phyloP scores from a whole-genome alignment of 140 eudicot genomes.

The Cichorium intybus region DNA sequence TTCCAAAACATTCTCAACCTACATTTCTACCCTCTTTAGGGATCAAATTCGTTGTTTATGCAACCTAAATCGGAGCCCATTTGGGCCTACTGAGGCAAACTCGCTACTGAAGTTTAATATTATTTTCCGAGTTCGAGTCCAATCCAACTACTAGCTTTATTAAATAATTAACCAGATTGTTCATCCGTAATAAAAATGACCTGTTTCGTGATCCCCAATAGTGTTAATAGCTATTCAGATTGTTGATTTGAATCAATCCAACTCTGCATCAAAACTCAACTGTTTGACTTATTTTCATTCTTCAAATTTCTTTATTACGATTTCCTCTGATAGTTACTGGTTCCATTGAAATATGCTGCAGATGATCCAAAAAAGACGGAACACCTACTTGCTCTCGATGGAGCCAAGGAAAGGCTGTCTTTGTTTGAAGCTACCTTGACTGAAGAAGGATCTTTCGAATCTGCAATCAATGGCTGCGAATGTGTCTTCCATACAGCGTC shows the following conservation, averaged over 20 bases:
- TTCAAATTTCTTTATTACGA: not conserved
- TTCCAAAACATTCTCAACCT: not conserved
- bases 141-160: not conserved
- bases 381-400: conserved; percentile 41
- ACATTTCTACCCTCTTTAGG: not conserved
- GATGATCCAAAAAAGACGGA: conserved; percentile 43
- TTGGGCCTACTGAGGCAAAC: too few species aligned
- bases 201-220: too few species aligned
- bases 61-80: too few species aligned
- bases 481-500: conserved; percentile 24
- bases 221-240: not conserved
- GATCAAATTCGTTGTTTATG: not conserved
- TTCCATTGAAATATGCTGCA: conserved; percentile 8
- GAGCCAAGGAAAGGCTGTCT: conserved; percentile 42
- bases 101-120: too few species aligned
- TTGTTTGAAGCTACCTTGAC: conserved; percentile 42
- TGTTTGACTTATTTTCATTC: not conserved
- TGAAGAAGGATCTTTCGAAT: conserved; percentile 43
- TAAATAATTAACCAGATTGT: too few species aligned
- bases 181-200: too few species aligned
- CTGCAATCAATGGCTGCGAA: conserved; percentile 38
- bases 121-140: not conserved
- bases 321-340: not conserved
- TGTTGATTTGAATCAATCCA: not conserved
- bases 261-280: not conserved